Evolutionary conservation across 441 rosid genomes (phyloP).

Genomic region (Melianthus villosus): DNA sequence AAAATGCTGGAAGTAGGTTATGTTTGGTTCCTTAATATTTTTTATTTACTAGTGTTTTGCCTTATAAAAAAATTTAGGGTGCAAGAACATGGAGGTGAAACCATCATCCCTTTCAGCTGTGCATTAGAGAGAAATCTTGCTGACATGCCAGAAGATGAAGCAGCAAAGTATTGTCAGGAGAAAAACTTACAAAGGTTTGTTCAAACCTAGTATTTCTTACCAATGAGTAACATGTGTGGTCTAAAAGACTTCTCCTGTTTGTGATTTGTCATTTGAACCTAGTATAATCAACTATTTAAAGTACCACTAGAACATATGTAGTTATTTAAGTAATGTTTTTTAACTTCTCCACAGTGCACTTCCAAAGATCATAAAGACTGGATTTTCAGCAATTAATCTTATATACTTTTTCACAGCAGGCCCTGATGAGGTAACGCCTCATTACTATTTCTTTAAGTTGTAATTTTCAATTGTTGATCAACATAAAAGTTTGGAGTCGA

Average conservation of each 20-base stretch:
- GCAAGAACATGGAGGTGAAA: slow-evolving; percentile 89
- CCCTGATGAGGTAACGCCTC: slow-evolving; percentile 94
- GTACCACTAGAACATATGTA: too few species aligned
- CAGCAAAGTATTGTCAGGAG: slow-evolving; percentile 81
- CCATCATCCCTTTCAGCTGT: slow-evolving; percentile 89
- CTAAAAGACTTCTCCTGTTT: too few species aligned
- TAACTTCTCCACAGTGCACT: slow-evolving; percentile 48
- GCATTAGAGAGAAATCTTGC: slow-evolving; percentile 62
- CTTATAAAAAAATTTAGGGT: too few species aligned
- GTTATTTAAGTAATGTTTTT: slow-evolving; percentile 6
- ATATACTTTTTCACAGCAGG: slow-evolving; percentile 97
- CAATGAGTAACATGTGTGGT: slow-evolving; percentile 1
- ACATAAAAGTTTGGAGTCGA: too few species aligned
- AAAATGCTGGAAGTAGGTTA: not conserved
- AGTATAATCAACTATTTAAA: too few species aligned
- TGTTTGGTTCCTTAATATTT: too few species aligned
- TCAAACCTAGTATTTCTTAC: not conserved
- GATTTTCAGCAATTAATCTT: slow-evolving; percentile 88
- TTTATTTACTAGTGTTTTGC: too few species aligned
- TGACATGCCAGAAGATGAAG: slow-evolving; percentile 66
- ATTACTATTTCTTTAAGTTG: not conserved
- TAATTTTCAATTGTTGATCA: not conserved
- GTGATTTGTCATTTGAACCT: too few species aligned
- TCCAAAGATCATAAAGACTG: slow-evolving; percentile 91
- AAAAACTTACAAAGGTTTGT: slow-evolving; percentile 89